Evolutionary conservation across 2,329 filamentous ascomycete genomes (phyloP), one percentile per base, ranked within the genome.

Genomic region (Fusarium incarnatum): DNA sequence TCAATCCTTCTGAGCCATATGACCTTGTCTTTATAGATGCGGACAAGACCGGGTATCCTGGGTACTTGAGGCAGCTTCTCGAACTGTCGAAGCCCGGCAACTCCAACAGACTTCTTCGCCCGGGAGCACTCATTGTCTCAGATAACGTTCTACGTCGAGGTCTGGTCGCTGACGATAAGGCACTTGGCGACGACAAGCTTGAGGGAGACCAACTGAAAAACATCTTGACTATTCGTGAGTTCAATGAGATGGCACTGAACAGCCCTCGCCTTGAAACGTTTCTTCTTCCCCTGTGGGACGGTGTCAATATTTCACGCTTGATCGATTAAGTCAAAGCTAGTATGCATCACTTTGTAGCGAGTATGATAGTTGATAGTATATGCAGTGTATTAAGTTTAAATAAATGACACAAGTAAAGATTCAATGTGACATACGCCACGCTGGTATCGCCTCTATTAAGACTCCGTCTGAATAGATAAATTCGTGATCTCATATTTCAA

Each of bases 11-110:
- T 12, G 61, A 69, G 70, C 83, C 86, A 6, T 88, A 85, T 68
- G 86, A 87, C 74, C 76, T 87, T 46, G 80, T 87, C 73, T 87
- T 87, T 73, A 81, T 87, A 64, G 85, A 87, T 60, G 85, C 85
- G 25, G 81, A 87, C 60, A 87, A 87, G 77, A 77, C 80, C 0
- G 83, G 82, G n/a, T 87, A 87, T 71, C 81, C 83, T 1, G 73
- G 71, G 9, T 87, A 87, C 73, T 78, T 87, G 40, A 73, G 77
- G 22, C 77, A 81, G 30, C 81, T 87, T 56, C 78, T 87, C 16
- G 78, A 77, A 20, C 73, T 77, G 50, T 87, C 85, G 8, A 73
- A 71, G 50, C 80, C 84, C 3, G 80, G 78, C 4, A 65, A 69
- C 8, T 20, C 73, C 5, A 71, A 67, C 16, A 81, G 84, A 9